phyloP scores from a whole-genome alignment of 1,284 basidiomycete species.

The Cryptococcus sp. region DNA sequence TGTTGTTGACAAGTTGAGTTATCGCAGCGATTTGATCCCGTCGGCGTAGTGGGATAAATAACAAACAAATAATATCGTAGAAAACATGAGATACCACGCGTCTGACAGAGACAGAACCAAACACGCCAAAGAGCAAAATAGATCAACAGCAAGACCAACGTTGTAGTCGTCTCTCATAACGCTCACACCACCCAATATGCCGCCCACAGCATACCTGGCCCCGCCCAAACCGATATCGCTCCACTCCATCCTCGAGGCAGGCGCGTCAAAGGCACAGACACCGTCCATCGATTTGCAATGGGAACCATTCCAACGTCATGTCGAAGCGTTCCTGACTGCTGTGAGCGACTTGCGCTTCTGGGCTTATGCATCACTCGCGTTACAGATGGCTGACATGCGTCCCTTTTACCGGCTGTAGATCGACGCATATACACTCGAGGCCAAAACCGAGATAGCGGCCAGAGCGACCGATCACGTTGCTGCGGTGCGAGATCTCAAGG shows the following conservation, averaged over 20 bases:
- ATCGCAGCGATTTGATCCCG: slow-evolving; percentile 5
- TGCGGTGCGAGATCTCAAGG: slow-evolving; percentile 35
- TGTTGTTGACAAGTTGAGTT: not conserved
- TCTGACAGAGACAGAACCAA: slow-evolving; percentile 5
- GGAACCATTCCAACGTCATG: slow-evolving; percentile 39
- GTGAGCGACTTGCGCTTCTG: slow-evolving; percentile 22
- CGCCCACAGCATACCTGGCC: slow-evolving; percentile 22
- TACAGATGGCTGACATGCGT: not conserved
- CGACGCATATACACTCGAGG: slow-evolving; percentile 41
- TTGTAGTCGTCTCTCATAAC: not conserved
- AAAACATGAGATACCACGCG: not conserved
- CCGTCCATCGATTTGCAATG: slow-evolving; percentile 40
- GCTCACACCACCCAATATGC: slow-evolving; percentile 7
- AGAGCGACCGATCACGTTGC: slow-evolving; percentile 36
- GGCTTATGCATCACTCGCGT: not conserved
- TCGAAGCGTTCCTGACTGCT: slow-evolving; percentile 43
- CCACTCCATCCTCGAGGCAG: slow-evolving; percentile 24
- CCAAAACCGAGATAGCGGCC: slow-evolving; percentile 43
- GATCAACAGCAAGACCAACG: not conserved
- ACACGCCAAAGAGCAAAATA: slow-evolving; percentile 2
- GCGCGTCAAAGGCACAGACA: slow-evolving; percentile 14
- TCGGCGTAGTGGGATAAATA: slow-evolving; percentile 7
- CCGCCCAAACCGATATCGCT: slow-evolving; percentile 26
- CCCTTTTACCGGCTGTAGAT: slow-evolving; percentile 27
- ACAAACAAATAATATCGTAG: slow-evolving; percentile 4